Percentiles rank a stretch among this genome's conserved stretches.
These are phyloP conservation scores for Fusarium pilosicola DNA, from an alignment of 2,329 filamentous ascomycete species.

Conservation along the genomic window DNA sequence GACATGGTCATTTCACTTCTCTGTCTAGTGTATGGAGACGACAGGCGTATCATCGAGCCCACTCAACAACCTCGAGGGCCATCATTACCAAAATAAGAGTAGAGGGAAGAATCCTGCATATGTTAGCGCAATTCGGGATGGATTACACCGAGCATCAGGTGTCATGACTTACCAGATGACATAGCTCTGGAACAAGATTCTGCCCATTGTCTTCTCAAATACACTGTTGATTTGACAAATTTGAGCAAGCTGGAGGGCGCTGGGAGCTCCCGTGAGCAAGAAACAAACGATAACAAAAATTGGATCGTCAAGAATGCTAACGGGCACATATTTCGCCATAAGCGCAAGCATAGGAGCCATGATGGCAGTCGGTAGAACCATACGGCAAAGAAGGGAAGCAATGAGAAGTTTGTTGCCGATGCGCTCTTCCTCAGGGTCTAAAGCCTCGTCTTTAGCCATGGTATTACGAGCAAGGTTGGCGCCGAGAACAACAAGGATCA, in stretches of 20 bases:
- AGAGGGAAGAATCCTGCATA: constrained; percentile 84
- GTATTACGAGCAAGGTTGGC: constrained; percentile 95
- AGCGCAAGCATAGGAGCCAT: constrained; percentile 92
- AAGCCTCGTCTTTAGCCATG: constrained; percentile 70
- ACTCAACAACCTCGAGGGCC: constrained; percentile 91
- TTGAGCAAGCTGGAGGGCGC: constrained; percentile 92
- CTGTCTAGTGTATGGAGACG: neutral
- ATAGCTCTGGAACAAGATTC: constrained; percentile 88
- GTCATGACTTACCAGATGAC: constrained; percentile 79
- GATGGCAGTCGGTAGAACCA: constrained; percentile 89
- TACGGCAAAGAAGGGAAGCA: constrained; percentile 86
- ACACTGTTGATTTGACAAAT: constrained; percentile 99
- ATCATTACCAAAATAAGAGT: constrained; percentile 91
- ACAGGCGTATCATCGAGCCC: constrained; percentile 64
- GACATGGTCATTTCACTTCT: neutral
- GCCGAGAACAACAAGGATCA: constrained; percentile 94
- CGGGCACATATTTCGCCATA: constrained; percentile 86
- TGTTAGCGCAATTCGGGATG: constrained; percentile 43
- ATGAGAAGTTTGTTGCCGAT: constrained; percentile 82
- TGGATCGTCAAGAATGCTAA: constrained; percentile 95
- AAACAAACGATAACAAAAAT: constrained; percentile 99
- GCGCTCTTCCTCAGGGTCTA: constrained; percentile 75
- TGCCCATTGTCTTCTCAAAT: constrained; percentile 94
- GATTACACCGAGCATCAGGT: constrained; percentile 20
- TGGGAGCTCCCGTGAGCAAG: constrained; percentile 91